Evolutionary conservation across 2,329 filamentous ascomycete species (phyloP).

Genomic region (Lecanosticta acicola): DNA sequence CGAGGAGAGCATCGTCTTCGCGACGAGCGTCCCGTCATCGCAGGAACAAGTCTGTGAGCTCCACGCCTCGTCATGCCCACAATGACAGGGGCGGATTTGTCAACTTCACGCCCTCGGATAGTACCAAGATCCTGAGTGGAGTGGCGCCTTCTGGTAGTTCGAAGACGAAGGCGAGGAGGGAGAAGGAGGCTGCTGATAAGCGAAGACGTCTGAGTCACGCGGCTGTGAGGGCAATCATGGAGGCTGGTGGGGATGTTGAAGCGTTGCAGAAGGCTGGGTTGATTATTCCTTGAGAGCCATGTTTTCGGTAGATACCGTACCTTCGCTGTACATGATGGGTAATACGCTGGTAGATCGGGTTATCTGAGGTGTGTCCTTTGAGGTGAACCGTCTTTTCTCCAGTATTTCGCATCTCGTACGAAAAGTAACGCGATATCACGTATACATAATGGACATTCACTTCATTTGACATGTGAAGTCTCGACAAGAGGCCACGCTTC

Average conservation of each 20-base stretch:
- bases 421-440: too few species aligned
- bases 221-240: constrained; percentile 62
- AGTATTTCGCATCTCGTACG: too few species aligned
- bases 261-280: constrained; percentile 40
- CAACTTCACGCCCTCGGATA: constrained; percentile 82
- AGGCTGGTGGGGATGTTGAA: constrained; percentile 61
- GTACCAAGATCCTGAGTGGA: constrained; percentile 71
- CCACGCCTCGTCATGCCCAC: constrained; percentile 25
- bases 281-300: constrained; percentile 12
- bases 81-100: constrained; percentile 60
- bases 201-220: constrained; percentile 62
- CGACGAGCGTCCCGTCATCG: constrained; percentile 22
- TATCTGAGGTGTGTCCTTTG: too few species aligned
- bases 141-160: constrained; percentile 86
- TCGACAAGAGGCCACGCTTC: background rate
- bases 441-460: too few species aligned
- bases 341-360: too few species aligned
- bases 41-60: constrained; percentile 26
- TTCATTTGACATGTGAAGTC: background rate
- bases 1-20: constrained; percentile 17
- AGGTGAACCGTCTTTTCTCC: too few species aligned
- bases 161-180: constrained; percentile 90
- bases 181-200: constrained; percentile 79
- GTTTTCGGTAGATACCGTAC: too few species aligned
- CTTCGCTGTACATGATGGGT: too few species aligned